Conservation (phyloP, 1,139 yeast species). For the Meyerozyma smithsonii region DNA sequence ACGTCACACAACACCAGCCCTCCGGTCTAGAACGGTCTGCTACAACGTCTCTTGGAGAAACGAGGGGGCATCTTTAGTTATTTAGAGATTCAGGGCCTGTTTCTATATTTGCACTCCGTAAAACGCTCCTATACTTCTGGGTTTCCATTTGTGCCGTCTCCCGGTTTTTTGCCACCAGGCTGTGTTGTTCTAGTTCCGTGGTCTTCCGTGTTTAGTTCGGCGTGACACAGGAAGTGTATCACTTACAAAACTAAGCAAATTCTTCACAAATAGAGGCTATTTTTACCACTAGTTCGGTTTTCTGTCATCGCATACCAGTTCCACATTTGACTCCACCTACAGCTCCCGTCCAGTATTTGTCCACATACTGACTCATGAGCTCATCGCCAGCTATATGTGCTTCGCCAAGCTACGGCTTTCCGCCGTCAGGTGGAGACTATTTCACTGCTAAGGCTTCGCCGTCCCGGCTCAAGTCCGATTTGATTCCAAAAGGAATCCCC, state of each 20-base stretch:
- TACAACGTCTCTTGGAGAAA: slow-evolving; percentile 2
- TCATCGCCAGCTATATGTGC: slow-evolving; percentile 13
- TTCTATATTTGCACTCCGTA: too few species aligned
- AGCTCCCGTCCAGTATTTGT: too few species aligned
- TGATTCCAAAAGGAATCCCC: slow-evolving; percentile 3
- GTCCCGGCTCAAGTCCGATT: slow-evolving; percentile 3
- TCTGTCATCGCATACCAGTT: too few species aligned
- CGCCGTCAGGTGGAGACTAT: slow-evolving; percentile 13
- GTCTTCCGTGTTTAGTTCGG: background rate
- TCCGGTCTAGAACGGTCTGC: background rate
- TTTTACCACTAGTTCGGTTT: too few species aligned
- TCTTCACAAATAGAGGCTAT: too few species aligned
- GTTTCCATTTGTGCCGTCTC: background rate
- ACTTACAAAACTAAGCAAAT: too few species aligned
- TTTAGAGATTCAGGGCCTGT: too few species aligned
- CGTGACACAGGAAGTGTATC: background rate
- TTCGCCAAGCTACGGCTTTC: slow-evolving; percentile 15
- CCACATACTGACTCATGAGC: too few species aligned
- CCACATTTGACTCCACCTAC: too few species aligned
- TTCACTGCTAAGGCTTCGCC: slow-evolving; percentile 13
- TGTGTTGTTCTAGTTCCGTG: background rate
- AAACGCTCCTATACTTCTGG: too few species aligned
- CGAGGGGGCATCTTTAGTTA: too few species aligned
- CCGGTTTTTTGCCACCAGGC: background rate
- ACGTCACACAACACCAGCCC: background rate